phyloP scores from a whole-genome alignment of 1,284 basidiomycete species.

The Ustilago shanxiensis region DNA sequence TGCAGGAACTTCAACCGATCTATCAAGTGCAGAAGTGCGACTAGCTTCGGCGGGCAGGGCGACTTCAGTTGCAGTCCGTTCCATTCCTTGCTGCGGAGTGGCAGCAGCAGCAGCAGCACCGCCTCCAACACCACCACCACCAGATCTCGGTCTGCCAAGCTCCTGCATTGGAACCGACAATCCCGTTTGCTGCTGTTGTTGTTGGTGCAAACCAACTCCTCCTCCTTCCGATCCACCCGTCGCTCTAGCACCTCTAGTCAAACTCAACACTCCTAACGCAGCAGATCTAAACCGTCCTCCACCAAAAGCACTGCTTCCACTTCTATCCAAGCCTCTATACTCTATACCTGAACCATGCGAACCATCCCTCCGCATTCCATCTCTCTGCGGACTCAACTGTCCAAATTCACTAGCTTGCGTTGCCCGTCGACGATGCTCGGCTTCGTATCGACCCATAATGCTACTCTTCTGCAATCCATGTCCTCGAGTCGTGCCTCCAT shows the following conservation, averaged over 20 bases:
- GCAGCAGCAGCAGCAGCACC: not conserved
- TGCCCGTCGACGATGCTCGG: slow-evolving; percentile 26
- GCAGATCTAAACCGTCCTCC: slow-evolving; percentile 29
- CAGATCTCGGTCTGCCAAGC: slow-evolving; percentile 4
- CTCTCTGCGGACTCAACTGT: slow-evolving; percentile 14
- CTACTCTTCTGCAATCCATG: slow-evolving; percentile 17
- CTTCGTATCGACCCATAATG: slow-evolving; percentile 55
- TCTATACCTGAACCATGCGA: slow-evolving; percentile 31
- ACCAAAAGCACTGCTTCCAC: slow-evolving; percentile 15
- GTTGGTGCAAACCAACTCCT: no score
- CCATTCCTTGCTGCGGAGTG: not conserved
- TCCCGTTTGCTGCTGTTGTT: not conserved
- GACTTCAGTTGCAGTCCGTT: slow-evolving; percentile 10
- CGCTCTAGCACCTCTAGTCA: slow-evolving; percentile 14
- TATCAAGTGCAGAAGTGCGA: slow-evolving; percentile 21
- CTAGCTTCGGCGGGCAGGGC: slow-evolving; percentile 31
- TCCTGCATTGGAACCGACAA: slow-evolving; percentile 37
- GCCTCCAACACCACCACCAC: not conserved
- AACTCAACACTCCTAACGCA: slow-evolving; percentile 39
- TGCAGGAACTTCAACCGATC: slow-evolving; percentile 14
- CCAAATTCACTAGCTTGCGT: slow-evolving; percentile 45
- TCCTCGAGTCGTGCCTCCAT: slow-evolving; percentile 1
- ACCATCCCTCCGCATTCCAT: slow-evolving; percentile 21
- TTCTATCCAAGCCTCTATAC: slow-evolving; percentile 17
- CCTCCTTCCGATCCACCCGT: not conserved